Conservation (phyloP, 2,329 filamentous ascomycete species). For the Thermomyces lanuginosus region DNA sequence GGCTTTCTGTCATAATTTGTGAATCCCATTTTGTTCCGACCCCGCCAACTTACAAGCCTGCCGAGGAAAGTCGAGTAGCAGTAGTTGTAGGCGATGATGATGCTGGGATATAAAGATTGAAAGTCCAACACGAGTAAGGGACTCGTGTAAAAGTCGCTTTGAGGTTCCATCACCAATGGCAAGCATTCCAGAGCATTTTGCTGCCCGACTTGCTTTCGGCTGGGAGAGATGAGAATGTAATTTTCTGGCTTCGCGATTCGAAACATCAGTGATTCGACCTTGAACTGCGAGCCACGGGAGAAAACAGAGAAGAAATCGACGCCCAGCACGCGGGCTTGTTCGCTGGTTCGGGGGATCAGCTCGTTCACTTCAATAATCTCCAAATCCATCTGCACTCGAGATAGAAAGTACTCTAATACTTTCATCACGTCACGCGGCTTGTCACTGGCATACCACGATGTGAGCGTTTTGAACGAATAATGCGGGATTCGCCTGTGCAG, state of each 20-base stretch:
- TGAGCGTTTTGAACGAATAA: conserved; percentile 64
- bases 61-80: conserved; percentile 96
- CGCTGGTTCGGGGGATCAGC: conserved; percentile 71
- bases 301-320: conserved; percentile 97
- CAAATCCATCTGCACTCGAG: conserved; percentile 64
- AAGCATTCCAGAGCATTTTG: conserved; percentile 92
- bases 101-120: conserved; percentile 85
- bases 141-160: conserved; percentile 83
- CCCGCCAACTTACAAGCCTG: conserved; percentile 72
- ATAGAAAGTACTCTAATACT: conserved; percentile 60
- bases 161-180: conserved; percentile 92
- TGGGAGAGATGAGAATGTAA: conserved; percentile 77
- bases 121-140: conserved; percentile 88
- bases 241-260: conserved; percentile 95
- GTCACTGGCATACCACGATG: conserved; percentile 60
- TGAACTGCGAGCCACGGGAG: conserved; percentile 88
- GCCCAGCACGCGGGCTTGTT: conserved; percentile 81
- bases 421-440: conserved; percentile 55
- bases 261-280: conserved; percentile 98
- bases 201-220: conserved; percentile 74
- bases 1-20: conserved; percentile 66
- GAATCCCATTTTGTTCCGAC: conserved; percentile 87
- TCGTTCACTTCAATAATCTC: conserved; percentile 85
- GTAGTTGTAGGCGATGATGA: conserved; percentile 99
- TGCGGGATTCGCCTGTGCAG: conserved; percentile 78